Evolutionary conservation across 169 alveolate species (phyloP), one percentile per base, ranked within the genome.

Genomic region (Plasmodium berghei): DNA sequence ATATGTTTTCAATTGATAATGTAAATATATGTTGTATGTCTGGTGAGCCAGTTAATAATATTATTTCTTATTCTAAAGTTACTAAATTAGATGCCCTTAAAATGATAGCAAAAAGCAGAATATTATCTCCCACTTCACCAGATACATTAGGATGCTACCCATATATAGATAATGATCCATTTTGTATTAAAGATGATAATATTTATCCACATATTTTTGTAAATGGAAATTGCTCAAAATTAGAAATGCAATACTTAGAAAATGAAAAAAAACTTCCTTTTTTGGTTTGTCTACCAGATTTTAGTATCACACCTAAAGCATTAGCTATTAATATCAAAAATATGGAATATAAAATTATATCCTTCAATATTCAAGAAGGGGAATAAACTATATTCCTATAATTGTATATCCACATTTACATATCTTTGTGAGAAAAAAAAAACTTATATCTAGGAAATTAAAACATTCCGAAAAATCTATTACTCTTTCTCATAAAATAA

Each of bases 61-160:
- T 91, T 18, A 56, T 72, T 62, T 75, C 90, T 69, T 87, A 70
- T 52, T 91, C 95, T 0, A 64, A 55, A 18, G 64, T 61, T 48
- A 24, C 48, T 4, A 61, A 73, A 22, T 1, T 73, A 20, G 91
- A 87, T 49, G 93, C 95, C 1, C 80, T 93, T 6, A 55, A 64
- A 48, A 71, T 88, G 59, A 75, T 89, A 52, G 94, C 91, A 0
- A 63, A 93, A 70, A 83, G 89, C 52, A 86, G 95, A 42, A 87
- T 92, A 58, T 66, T 93, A 49, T 91, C 95, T 45, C 95, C 95
- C 2, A 93, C 95, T 2, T 93, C 94, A 0, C 95, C 95, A 9
- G 95, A 93, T 22, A 87, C 95, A 1, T 59, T 93, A 49, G 87
- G 95, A 54, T 87, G 95, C 56, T 93, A 93, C 49, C 95, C 95